Conservation (phyloP, 768 basidiomycete species). For the Boletus pseudo-olivaceus region DNA sequence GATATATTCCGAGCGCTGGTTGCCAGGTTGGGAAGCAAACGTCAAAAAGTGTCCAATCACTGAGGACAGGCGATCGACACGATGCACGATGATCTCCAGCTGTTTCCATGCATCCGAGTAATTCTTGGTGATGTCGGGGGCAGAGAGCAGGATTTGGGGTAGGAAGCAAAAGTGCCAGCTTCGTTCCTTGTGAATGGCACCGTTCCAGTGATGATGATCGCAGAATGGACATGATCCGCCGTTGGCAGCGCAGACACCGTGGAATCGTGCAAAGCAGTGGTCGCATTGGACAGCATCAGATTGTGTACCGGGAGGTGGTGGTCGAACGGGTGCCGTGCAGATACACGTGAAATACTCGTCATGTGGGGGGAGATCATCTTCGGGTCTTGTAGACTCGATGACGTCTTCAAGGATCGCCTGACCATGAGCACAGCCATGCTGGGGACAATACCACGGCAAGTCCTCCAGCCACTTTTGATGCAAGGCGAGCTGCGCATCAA, state of each 20-base stretch:
- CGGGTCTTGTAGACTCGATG: conserved; percentile 65
- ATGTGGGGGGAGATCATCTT: conserved; percentile 73
- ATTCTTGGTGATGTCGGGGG: conserved; percentile 75
- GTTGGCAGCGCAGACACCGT: conserved; percentile 78
- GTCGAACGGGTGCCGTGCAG: conserved; percentile 70
- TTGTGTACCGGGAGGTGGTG: conserved; percentile 66
- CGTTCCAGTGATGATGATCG: conserved; percentile 90
- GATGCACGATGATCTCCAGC: conserved; percentile 74
- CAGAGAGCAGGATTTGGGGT: conserved; percentile 62
- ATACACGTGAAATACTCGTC: conserved; percentile 88
- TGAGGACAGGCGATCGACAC: conserved; percentile 69
- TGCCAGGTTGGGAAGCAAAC: conserved; percentile 62
- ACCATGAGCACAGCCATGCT: conserved; percentile 63
- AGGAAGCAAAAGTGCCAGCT: conserved; percentile 83
- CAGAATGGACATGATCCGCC: conserved; percentile 93
- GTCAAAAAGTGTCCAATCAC: conserved; percentile 79
- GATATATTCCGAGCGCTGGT: conserved; percentile 74
- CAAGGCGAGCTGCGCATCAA: conserved; percentile 61
- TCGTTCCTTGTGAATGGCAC: conserved; percentile 75
- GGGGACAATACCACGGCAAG: conserved; percentile 75
- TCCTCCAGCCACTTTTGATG: conserved; percentile 73
- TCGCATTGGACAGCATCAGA: conserved; percentile 91
- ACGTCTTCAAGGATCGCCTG: conserved; percentile 71
- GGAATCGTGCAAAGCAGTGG: conserved; percentile 84
- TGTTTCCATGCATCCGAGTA: conserved; percentile 81